phyloP scores from a whole-genome alignment of 1,284 basidiomycete species.

The Leccinum subspadiceum region DNA sequence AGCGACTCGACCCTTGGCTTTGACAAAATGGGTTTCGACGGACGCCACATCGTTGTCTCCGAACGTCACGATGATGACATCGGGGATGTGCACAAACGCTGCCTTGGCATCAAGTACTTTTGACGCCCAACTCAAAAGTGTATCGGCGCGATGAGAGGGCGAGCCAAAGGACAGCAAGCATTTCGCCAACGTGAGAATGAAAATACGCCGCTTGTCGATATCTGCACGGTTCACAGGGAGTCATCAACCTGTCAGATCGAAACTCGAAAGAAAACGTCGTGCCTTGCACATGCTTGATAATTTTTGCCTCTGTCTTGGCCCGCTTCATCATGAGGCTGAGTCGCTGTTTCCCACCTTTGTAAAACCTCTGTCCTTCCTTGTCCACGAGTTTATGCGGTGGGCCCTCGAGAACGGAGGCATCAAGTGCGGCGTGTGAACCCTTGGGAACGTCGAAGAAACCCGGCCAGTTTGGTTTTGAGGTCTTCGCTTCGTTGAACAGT shows the following conservation, averaged over 20 bases:
- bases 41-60: conserved; percentile 58
- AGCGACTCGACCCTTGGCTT: conserved; percentile 69
- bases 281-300: conserved; percentile 37
- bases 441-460: conserved; percentile 23
- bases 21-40: conserved; percentile 76
- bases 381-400: conserved; percentile 9
- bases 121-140: conserved; percentile 64
- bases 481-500: conserved; percentile 30
- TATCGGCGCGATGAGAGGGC: conserved; percentile 84
- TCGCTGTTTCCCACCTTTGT: conserved; percentile 30
- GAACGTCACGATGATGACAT: conserved; percentile 76
- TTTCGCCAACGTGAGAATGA: conserved; percentile 78
- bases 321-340: conserved; percentile 23
- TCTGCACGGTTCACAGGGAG: conserved; percentile 39
- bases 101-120: conserved; percentile 56
- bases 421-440: conserved; percentile 15
- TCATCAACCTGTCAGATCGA: background rate
- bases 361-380: conserved; percentile 27
- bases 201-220: conserved; percentile 65
- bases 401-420: conserved; percentile 2
- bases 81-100: conserved; percentile 81
- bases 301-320: conserved; percentile 16
- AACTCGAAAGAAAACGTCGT: background rate
- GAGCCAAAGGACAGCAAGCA: conserved; percentile 81
- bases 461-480: conserved; percentile 26